Conservation (phyloP, 2,329 filamentous ascomycete genomes). For the Rhynchosporium graminicola region DNA sequence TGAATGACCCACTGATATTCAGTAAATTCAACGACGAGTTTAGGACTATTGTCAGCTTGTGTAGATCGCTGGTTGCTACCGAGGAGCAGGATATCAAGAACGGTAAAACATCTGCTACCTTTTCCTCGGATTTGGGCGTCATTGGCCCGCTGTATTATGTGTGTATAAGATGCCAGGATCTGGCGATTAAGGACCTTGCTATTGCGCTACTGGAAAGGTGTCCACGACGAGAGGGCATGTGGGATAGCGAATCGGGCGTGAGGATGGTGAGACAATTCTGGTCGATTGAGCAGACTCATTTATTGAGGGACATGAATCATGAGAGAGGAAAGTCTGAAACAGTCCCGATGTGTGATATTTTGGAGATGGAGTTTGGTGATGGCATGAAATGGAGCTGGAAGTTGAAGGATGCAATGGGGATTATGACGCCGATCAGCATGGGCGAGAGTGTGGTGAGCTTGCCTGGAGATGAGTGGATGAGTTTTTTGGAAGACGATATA, state of each 20-base stretch:
- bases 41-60: conserved; percentile 30
- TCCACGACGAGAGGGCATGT: conserved; percentile 40
- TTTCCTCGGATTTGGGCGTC: conserved; percentile 37
- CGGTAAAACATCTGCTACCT: conserved; percentile 32
- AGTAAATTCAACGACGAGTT: conserved; percentile 28
- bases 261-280: conserved; percentile 34
- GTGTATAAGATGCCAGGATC: conserved; percentile 29
- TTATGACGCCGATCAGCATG: neutral
- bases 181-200: conserved; percentile 25
- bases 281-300: conserved; percentile 31
- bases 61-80: conserved; percentile 33
- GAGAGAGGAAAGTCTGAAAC: conserved; percentile 1
- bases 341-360: conserved; percentile 21
- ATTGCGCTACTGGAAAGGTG: conserved; percentile 31
- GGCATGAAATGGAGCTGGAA: conserved; percentile 34
- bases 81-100: conserved; percentile 32
- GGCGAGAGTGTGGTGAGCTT: neutral
- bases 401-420: conserved; percentile 22
- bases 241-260: conserved; percentile 32
- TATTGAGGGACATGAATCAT: conserved; percentile 2
- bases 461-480: conserved; percentile 6
- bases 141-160: conserved; percentile 38
- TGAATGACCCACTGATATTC: conserved; percentile 28
- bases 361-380: conserved; percentile 31
- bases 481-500: conserved; percentile 15